A percentile compares a stretch with the other conserved stretches of the same genome.
Conservation (phyloP, 2,329 filamentous ascomycete species). For the Lithohypha guttulata region DNA sequence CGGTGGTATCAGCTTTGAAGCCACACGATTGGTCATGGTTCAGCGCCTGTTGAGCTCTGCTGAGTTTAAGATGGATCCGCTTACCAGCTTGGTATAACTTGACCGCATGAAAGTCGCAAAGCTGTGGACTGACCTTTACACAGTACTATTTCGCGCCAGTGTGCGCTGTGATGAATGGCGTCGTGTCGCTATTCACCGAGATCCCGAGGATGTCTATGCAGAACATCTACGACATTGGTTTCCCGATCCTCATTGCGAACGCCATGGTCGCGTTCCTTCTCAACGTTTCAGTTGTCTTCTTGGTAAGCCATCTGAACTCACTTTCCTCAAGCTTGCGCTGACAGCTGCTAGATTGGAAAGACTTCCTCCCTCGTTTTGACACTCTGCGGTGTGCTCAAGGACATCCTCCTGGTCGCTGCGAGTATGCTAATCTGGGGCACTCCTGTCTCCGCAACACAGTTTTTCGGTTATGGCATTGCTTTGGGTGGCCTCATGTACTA, state of each 20-base stretch:
- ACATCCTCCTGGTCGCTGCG: slow-evolving; percentile 67
- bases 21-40: slow-evolving; percentile 73
- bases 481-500: slow-evolving; percentile 55
- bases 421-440: slow-evolving; percentile 72
- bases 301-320: slow-evolving; percentile 46
- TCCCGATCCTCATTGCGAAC: slow-evolving; percentile 57
- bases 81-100: slow-evolving; percentile 30
- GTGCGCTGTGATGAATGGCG: slow-evolving; percentile 68
- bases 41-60: slow-evolving; percentile 67
- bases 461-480: slow-evolving; percentile 67
- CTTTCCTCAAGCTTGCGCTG: neutral
- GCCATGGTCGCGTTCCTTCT: slow-evolving; percentile 69
- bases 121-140: neutral
- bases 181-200: slow-evolving; percentile 61
- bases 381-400: slow-evolving; percentile 76
- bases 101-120: too few species aligned
- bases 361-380: slow-evolving; percentile 80
- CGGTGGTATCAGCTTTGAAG: slow-evolving; percentile 69
- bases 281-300: slow-evolving; percentile 75
- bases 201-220: slow-evolving; percentile 53
- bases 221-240: slow-evolving; percentile 56
- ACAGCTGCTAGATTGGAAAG: slow-evolving; percentile 59
- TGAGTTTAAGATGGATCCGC: slow-evolving; percentile 78
- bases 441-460: slow-evolving; percentile 58
- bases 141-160: slow-evolving; percentile 85